Percentiles rank a stretch among this genome's conserved stretches.
These are phyloP conservation scores for Pisolithus thermaeus DNA, from an alignment of 1,284 basidiomycete genomes.

Conservation along the genomic window DNA sequence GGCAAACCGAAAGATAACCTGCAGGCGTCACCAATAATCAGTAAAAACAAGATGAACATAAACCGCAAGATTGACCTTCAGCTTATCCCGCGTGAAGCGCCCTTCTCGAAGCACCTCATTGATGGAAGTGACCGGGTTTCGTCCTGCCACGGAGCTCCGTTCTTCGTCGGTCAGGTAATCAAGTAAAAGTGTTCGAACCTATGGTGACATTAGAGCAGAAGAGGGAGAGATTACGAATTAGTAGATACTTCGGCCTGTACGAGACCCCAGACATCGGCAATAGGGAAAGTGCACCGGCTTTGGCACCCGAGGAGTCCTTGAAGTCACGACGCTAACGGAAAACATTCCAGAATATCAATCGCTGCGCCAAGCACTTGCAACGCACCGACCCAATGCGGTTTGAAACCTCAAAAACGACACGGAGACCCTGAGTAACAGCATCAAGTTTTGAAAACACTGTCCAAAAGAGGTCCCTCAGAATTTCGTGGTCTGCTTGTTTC, in stretches of 20 bases:
- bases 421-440: conserved; percentile 90
- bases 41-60: conserved; percentile 1
- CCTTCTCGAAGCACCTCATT: conserved; percentile 92
- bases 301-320: conserved; percentile 75
- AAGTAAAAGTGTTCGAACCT: conserved; percentile 83
- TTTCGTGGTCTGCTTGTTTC: conserved; percentile 76
- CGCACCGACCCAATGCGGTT: conserved; percentile 80
- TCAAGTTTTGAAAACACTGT: conserved; percentile 95
- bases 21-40: conserved; percentile 8
- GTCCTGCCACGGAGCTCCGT: conserved; percentile 65
- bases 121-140: conserved; percentile 88
- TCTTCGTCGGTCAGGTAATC: conserved; percentile 92
- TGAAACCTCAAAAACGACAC: conserved; percentile 89
- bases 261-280: conserved; percentile 89
- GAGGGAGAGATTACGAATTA: not conserved
- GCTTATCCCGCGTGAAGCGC: conserved; percentile 68
- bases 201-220: conserved; percentile 4
- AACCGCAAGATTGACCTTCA: conserved; percentile 50
- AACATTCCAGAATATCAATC: conserved; percentile 1
- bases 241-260: conserved; percentile 79
- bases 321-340: conserved; percentile 72
- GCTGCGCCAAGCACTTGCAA: conserved; percentile 24
- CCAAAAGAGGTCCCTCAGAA: conserved; percentile 94
- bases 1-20: conserved; percentile 87
- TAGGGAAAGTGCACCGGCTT: conserved; percentile 65